These are phyloP conservation scores for Colletotrichum echinochloae DNA, from an alignment of 2,329 filamentous ascomycete species.

Conservation along the genomic window DNA sequence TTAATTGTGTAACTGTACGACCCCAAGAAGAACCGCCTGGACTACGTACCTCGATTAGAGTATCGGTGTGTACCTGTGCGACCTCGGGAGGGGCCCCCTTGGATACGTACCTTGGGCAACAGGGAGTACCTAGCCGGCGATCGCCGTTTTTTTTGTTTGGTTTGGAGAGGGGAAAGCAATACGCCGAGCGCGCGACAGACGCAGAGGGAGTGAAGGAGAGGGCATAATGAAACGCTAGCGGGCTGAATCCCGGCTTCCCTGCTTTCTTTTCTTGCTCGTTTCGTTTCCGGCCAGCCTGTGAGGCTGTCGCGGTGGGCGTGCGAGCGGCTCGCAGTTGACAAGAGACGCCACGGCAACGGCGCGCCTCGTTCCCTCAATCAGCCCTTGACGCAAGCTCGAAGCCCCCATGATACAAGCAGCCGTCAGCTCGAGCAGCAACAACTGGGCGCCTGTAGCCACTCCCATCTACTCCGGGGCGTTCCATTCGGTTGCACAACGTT, in stretches of 20 bases:
- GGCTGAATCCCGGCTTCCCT: neutral
- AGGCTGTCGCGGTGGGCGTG: neutral
- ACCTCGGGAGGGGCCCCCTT: too few relatives aligned
- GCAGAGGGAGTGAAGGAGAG: neutral
- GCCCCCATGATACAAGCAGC: slow-evolving; percentile 11
- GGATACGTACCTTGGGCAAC: too few relatives aligned
- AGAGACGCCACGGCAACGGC: neutral
- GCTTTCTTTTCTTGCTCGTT: neutral
- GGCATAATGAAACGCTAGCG: slow-evolving; percentile 28
- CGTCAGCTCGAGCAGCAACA: slow-evolving; percentile 9
- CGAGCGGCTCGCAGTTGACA: slow-evolving; percentile 22
- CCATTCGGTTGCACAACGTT: slow-evolving; percentile 9
- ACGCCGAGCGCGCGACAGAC: neutral
- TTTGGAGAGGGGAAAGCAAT: neutral
- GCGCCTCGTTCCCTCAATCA: neutral
- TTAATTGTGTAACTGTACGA: too few relatives aligned
- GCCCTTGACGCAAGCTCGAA: too few relatives aligned
- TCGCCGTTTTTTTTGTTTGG: slow-evolving; percentile 20
- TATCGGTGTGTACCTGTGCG: too few relatives aligned
- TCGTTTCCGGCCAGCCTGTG: slow-evolving; percentile 13
- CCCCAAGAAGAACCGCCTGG: too few relatives aligned
- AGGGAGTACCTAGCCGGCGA: neutral
- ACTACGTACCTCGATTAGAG: too few relatives aligned
- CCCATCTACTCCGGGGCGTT: slow-evolving; percentile 10
- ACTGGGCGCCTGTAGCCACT: neutral